Base-by-base conservation (phyloP, 345 rosid genomes). In the Salix dunnii region DNA sequence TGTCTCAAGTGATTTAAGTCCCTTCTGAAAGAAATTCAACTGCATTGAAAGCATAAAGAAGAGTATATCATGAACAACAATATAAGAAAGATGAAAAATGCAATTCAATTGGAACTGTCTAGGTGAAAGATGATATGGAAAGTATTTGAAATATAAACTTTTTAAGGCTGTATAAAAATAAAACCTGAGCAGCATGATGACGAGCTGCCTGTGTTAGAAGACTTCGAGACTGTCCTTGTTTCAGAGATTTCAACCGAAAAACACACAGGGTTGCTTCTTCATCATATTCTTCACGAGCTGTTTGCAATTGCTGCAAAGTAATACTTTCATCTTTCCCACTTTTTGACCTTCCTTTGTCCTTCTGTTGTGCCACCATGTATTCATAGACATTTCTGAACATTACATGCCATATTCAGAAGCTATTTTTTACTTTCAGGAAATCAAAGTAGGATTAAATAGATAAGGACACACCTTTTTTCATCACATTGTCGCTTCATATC, bases 401-500 rank as follows among this genome's bases (percentile, higher is more conserved):
- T 80, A 67, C 48, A 64, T 48, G 42, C 73, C 42, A 63, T 30
- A 72, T 70, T 86, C 60, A 83, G 86, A 62, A 66, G 65, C 49
- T 75, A 67, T 67, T 76, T 10, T 33, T 40, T 68, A 55, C 68
- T 23, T 63, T 70, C 76, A 81, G 28, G 23, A 70, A 62, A 83
- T 55, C 33, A 76, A 65, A 60, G 61, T 70, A 46, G 72, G 31
- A 55, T 30, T 60, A 31, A 66, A 21, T 43, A 49, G 53, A 74
- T 77, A 78, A 64, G 48, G 68, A 79, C 80, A 38, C 69, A 94
- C 99, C 97, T 91, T 88, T 96, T 96, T 77, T 89, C 98, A 66
- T 96, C 96, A 30, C 99, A 96, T 77, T 92, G 99, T 73, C 89
- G 89, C 87, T 94, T 96, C 99, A 96, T 96, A 82, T 96, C 98